phyloP scores from a whole-genome alignment of 2,329 filamentous ascomycete species.

The Botrytis elliptica region DNA sequence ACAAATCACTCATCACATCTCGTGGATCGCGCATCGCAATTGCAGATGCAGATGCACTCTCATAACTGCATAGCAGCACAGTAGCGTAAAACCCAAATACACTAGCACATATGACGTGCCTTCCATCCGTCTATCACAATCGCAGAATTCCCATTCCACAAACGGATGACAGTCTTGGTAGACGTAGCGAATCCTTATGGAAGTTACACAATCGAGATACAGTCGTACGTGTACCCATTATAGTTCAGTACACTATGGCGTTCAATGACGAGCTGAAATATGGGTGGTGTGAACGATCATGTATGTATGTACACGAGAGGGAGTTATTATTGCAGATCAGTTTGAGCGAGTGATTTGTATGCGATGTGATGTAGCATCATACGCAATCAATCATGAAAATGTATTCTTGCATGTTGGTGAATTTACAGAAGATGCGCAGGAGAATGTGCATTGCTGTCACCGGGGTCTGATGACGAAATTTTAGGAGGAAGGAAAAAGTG shows the following conservation, averaged over 20 bases:
- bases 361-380: not conserved
- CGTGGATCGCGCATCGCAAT: too few species aligned
- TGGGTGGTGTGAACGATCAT: not conserved
- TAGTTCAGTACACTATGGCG: not conserved
- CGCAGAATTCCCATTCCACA: not conserved
- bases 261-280: not conserved
- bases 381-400: not conserved
- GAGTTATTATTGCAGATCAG: not conserved
- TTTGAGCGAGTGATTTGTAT: too few species aligned
- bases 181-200: not conserved
- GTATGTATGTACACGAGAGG: not conserved
- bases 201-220: not conserved
- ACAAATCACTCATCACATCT: not conserved
- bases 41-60: not conserved
- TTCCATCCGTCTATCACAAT: rapidly evolving
- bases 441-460: not conserved
- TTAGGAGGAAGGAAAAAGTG: not conserved
- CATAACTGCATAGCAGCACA: not conserved
- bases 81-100: not conserved
- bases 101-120: not conserved
- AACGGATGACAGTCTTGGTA: not conserved
- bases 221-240: not conserved
- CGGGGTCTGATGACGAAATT: not conserved
- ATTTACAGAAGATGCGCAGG: not conserved
- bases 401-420: not conserved